phyloP scores from a whole-genome alignment of 2,329 filamentous ascomycete genomes.

The Rutstroemia sp. region DNA sequence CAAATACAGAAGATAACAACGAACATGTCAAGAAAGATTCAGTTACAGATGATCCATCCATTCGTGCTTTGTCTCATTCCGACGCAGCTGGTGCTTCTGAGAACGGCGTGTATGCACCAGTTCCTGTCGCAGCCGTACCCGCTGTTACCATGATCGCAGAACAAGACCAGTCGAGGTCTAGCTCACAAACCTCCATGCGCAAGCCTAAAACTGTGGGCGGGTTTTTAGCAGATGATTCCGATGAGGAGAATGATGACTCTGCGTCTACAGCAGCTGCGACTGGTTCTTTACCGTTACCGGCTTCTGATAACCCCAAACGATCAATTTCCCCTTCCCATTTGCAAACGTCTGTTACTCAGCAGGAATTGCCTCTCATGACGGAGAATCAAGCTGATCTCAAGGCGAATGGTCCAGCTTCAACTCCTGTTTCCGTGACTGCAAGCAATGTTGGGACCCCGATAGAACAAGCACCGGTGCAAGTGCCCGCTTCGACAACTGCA shows the following conservation, averaged over 20 bases:
- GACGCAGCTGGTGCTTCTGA: constrained; percentile 25
- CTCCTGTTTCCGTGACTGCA: constrained; percentile 22
- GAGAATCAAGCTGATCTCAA: constrained; percentile 27
- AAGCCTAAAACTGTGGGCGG: constrained; percentile 30
- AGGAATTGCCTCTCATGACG: constrained; percentile 19
- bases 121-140: constrained; percentile 27
- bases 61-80: constrained; percentile 31
- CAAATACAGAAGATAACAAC: constrained; percentile 31
- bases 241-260: constrained; percentile 28
- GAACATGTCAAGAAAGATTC: constrained; percentile 30
- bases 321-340: constrained; percentile 26
- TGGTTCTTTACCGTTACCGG: constrained; percentile 20
- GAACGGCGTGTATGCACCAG: constrained; percentile 29
- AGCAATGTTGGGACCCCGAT: constrained; percentile 16
- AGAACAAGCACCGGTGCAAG: constrained; percentile 23
- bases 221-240: constrained; percentile 31
- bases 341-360: constrained; percentile 24
- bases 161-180: constrained; percentile 26
- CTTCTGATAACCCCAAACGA: constrained; percentile 23
- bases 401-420: constrained; percentile 15
- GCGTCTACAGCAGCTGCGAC: constrained; percentile 17
- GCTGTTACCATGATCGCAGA: constrained; percentile 22
- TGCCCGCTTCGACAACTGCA: constrained; percentile 17
- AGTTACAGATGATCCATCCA: constrained; percentile 32
- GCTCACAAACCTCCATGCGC: constrained; percentile 27